Evolutionary conservation across 176 grass and related monocot genomes (phyloP), one percentile per base, ranked within the genome.

Genomic region (Phragmites australis): DNA sequence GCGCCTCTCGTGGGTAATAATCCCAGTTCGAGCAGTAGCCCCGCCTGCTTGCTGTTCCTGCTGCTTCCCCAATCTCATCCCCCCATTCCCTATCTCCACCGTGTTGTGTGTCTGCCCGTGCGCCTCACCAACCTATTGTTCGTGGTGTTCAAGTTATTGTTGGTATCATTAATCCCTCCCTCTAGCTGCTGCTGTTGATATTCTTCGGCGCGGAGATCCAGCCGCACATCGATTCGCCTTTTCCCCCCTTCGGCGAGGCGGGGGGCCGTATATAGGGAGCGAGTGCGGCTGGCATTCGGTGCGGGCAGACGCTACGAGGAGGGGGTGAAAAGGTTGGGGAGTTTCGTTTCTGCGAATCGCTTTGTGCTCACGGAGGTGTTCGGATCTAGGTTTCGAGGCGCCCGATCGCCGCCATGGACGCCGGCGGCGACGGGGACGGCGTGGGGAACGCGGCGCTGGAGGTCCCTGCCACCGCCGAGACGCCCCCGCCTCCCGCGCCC

Each of bases 321-420:
- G 68, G 69, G 61, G 13, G 10, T 19, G 45, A 46, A 72, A 84
- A 80, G 55, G 22, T 25, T 83, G 59, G 60, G 47, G 29, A 18
- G 59, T 32, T 62, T 62, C 29, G 52, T 82, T 79, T 71, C 16
- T 69, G 48, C 59, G 42, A 54, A 31, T 62, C 42, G 43, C 58
- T 77, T 80, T 53, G 67, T 40, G 64, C 78, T 25, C 53, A 51
- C 17, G 48, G 73, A 26, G 73, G 30, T 73, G 81, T 50, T 81
- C 11, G 63, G 88, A 94, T 93, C 88, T 93, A 93, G 91, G 88
- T 83, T 90, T 82, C 39, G 1, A 26, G 76, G 71, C 75, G 19
- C 15, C 37, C 27, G 58, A 73, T 68, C 65, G 77, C 64, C 30
- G 70, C 55, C 30, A 93, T 93, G 91, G 88, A 91, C 27, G 81